Conservation (phyloP, 495 filamentous ascomycete species). For the Sabuloglossum arenarium region DNA sequence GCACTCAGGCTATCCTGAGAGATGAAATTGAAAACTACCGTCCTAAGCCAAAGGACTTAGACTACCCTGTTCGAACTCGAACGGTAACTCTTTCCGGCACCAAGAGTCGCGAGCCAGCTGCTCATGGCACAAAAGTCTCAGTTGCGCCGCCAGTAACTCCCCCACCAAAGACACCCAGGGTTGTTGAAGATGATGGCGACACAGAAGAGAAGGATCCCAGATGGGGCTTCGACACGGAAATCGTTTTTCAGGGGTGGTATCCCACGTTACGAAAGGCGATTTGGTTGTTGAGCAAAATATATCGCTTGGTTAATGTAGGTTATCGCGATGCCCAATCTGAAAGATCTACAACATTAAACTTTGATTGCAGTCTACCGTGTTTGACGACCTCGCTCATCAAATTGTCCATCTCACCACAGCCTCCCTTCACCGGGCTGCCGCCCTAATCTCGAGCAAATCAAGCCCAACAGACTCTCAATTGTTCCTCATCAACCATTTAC, state of each 20-base stretch:
- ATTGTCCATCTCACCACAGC: constrained; percentile 53
- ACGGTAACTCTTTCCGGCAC: constrained; percentile 26
- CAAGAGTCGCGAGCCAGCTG: constrained; percentile 19
- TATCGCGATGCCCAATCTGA: not conserved
- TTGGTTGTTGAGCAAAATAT: constrained; percentile 66
- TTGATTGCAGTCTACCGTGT: constrained; percentile 38
- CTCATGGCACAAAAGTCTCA: constrained; percentile 20
- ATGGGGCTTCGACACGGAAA: constrained; percentile 15
- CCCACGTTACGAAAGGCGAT: constrained; percentile 59
- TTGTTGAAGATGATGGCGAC: constrained; percentile 26
- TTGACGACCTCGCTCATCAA: constrained; percentile 57
- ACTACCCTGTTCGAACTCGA: constrained; percentile 35
- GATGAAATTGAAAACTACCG: constrained; percentile 51
- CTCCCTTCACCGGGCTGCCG: constrained; percentile 35
- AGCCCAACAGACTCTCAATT: constrained; percentile 46
- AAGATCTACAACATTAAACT: not conserved
- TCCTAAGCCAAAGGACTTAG: constrained; percentile 46
- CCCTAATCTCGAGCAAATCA: constrained; percentile 29
- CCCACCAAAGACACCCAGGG: constrained; percentile 28
- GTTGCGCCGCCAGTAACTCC: constrained; percentile 23
- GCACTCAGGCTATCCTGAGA: constrained; percentile 43
- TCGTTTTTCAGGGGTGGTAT: constrained; percentile 34
- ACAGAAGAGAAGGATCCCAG: constrained; percentile 7
- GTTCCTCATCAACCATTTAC: constrained; percentile 79
- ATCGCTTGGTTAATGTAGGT: constrained; percentile 61